Evolutionary conservation across 139 green algal genomes (phyloP), one percentile per base, ranked within the genome.

Genomic region (Tetradesmus lagerheimii): DNA sequence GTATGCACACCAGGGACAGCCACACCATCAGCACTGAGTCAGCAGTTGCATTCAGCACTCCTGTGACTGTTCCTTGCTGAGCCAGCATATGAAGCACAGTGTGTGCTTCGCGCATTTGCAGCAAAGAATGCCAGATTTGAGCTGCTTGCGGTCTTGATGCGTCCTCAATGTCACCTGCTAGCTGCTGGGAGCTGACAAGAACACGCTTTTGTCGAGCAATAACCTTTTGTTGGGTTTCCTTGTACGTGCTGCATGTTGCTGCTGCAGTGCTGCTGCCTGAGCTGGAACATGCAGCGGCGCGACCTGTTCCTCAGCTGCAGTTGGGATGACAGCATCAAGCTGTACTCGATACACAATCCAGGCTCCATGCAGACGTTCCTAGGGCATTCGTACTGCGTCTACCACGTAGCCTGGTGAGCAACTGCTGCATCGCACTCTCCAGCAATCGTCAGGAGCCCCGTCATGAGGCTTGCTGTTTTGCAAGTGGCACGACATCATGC

Each of bases 371-470:
- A 93, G 64, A 98, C 97, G 0, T 98, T 98, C 93, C 74, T 89
- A 0, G 96, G 96, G 27, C 98, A 99, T 94, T 96, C 95, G 0
- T 99, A 99, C 92, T 99, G 97, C 91, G 97, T 99, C n/a, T 99
- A 99, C 90, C 94, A 96, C 29, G 97, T 95, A 27, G 92, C 93
- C 27, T 99, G 98, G 97, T 97, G 84, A 31, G 94, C 50, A 5
- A 1, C 6, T 62, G 47, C 66, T 88, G 31, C 37, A 78, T 25
- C 18, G n/a, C 67, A 78, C 29, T 3, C 45, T 12, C 11, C 23
- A 31, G 16, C 57, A 20, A 64, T 16, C 8, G 12, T 16, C 57
- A 71, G 8, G 20, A 71, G 57, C 4, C 23, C 20, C 57, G 11
- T 1, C 57, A 31, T n/a, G 23, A 5, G 50, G 50, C 50, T 27